Evolutionary conservation across 176 grass and related monocot genomes (phyloP).

Genomic region (Triticum aestivum): IWGSC_CS_RefSeq_v2.1 NC_057814.1:572652057-572652556

Average conservation of each 20-base stretch:
- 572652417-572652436: not conserved
- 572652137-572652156: not conserved
- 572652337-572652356: slow-evolving; percentile 62
- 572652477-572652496: not conserved
- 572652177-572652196: slow-evolving; percentile 47
- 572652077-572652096: not conserved
- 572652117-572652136: not conserved
- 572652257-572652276: slow-evolving; percentile 67
- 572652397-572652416: not conserved
- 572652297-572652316: slow-evolving; percentile 42
- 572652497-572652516: not conserved
- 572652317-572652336: slow-evolving; percentile 46
- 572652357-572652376: slow-evolving; percentile 72
- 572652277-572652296: slow-evolving; percentile 52
- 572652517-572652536: not conserved
- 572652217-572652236: slow-evolving; percentile 87
- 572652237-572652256: slow-evolving; percentile 80
- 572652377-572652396: slow-evolving; percentile 28
- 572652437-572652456: not conserved
- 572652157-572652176: slow-evolving; percentile 12
- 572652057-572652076: not conserved
- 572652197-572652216: slow-evolving; percentile 71
- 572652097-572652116: slow-evolving; percentile 1
- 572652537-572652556: not conserved
- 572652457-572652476: not conserved